Conservation (phyloP, 495 filamentous ascomycete genomes). For the Penicillium soppii region DNA sequence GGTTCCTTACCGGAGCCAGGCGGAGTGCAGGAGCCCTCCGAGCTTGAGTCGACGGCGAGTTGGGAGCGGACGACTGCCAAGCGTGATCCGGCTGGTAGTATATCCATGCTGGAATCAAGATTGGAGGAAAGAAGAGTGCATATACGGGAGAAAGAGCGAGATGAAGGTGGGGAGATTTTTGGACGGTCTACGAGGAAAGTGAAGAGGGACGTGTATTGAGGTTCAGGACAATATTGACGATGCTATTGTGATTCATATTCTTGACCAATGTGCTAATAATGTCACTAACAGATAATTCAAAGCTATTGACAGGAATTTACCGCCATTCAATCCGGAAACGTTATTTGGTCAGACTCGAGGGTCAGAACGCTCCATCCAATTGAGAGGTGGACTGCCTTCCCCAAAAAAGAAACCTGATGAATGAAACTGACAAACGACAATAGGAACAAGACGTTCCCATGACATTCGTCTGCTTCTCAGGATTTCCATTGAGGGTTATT, state of each 20-base stretch:
- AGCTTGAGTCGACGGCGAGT: slow-evolving; percentile 9
- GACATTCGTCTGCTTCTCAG: slow-evolving; percentile 26
- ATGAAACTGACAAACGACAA: slow-evolving; percentile 33
- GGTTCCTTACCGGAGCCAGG: slow-evolving; percentile 20
- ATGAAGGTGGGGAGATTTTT: too few species aligned
- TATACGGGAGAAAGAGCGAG: neutral
- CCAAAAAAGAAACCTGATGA: slow-evolving; percentile 27
- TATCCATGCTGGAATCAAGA: neutral
- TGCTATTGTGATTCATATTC: too few species aligned
- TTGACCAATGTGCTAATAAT: slow-evolving; percentile 11
- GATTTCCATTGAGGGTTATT: slow-evolving; percentile 28
- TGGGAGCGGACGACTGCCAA: slow-evolving; percentile 16
- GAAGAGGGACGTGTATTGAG: too few species aligned
- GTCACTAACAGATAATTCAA: slow-evolving; percentile 11
- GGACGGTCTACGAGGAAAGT: too few species aligned
- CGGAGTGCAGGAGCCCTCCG: slow-evolving; percentile 1
- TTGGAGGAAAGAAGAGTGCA: neutral
- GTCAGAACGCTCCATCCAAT: slow-evolving; percentile 28
- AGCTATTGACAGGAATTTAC: slow-evolving; percentile 26
- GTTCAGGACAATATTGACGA: too few species aligned
- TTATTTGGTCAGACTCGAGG: slow-evolving; percentile 1
- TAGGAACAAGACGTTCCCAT: slow-evolving; percentile 42
- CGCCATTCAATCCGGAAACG: slow-evolving; percentile 32
- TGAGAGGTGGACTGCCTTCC: slow-evolving; percentile 41
- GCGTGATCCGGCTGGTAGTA: neutral